These are phyloP conservation scores for Pseudonitzschia multiseries DNA, from an alignment of 108 stramenopile genomes.

Conservation along the genomic window DNA sequence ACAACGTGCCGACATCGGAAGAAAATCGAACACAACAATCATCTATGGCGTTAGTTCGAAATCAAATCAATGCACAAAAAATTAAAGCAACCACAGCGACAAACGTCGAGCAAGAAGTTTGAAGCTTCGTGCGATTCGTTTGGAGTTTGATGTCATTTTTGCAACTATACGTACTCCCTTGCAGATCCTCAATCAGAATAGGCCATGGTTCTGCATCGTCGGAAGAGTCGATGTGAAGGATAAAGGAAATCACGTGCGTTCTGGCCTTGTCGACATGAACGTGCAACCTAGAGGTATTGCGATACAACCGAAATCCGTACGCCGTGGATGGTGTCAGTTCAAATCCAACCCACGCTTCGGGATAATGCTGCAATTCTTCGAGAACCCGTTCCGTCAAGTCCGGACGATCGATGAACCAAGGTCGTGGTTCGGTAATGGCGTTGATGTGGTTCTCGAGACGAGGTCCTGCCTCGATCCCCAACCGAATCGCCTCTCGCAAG, in stretches of 20 bases:
- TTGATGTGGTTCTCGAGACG: conserved; percentile 39
- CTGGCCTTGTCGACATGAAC: conserved; percentile 81
- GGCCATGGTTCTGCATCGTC: conserved; percentile 80
- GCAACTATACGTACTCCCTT: conserved; percentile 20
- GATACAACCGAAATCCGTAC: conserved; percentile 83
- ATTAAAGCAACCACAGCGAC: no score
- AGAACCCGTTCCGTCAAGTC: conserved; percentile 52
- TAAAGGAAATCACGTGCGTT: conserved; percentile 81
- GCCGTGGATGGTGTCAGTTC: conserved; percentile 50
- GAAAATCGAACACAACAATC: conserved; percentile 1
- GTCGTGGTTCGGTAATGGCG: conserved; percentile 43
- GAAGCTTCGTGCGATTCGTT: no score
- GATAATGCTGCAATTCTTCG: conserved; percentile 56
- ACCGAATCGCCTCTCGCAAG: conserved; percentile 44
- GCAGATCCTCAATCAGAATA: conserved; percentile 42
- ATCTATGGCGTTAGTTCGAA: not conserved
- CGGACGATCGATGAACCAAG: conserved; percentile 51
- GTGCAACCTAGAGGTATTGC: conserved; percentile 62
- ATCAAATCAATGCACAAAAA: not conserved
- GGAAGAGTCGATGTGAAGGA: conserved; percentile 76
- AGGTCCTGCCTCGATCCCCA: conserved; percentile 29
- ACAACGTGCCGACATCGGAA: not conserved
- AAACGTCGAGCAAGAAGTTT: no score
- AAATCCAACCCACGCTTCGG: conserved; percentile 66
- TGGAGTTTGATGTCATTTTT: not conserved